Evolutionary conservation across 2,329 filamentous ascomycete genomes (phyloP).

Genomic region (Coleophoma eucalyptorum): DNA sequence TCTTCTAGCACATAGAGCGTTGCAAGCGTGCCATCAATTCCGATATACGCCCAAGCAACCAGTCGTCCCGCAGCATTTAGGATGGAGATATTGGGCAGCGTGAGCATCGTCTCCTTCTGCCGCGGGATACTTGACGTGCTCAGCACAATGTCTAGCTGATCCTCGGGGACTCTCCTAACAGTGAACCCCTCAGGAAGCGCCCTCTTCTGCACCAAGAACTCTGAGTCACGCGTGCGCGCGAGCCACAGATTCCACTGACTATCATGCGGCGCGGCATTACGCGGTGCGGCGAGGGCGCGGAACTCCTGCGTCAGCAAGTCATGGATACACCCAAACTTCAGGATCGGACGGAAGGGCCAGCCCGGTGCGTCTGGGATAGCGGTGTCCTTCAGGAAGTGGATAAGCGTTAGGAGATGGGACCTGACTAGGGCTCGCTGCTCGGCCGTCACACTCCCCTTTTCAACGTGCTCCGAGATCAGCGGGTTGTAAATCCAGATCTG

Average conservation of each 20-base stretch:
- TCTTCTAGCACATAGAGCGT: conserved; percentile 24
- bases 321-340: conserved; percentile 20
- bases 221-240: conserved; percentile 2
- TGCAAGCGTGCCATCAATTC: conserved; percentile 22
- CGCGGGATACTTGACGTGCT: conserved; percentile 22
- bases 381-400: conserved; percentile 16
- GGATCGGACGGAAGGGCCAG: conserved; percentile 21
- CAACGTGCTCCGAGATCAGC: conserved; percentile 6
- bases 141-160: conserved; percentile 21
- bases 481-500: conserved; percentile 27
- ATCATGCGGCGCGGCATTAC: conserved; percentile 8
- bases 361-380: conserved; percentile 22
- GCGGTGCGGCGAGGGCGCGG: conserved; percentile 3
- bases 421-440: conserved; percentile 3
- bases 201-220: not conserved
- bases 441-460: conserved; percentile 6
- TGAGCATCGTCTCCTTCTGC: conserved; percentile 15
- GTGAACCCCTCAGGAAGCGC: conserved; percentile 14
- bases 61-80: conserved; percentile 10
- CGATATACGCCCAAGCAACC: conserved; percentile 24
- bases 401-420: conserved; percentile 7
- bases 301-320: conserved; percentile 11
- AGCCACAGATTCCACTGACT: conserved; percentile 20
- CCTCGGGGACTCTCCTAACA: conserved; percentile 15
- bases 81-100: conserved; percentile 19